Evolutionary conservation across 2,329 filamentous ascomycete genomes (phyloP).

Genomic region (Colletotrichum godetiae): DNA sequence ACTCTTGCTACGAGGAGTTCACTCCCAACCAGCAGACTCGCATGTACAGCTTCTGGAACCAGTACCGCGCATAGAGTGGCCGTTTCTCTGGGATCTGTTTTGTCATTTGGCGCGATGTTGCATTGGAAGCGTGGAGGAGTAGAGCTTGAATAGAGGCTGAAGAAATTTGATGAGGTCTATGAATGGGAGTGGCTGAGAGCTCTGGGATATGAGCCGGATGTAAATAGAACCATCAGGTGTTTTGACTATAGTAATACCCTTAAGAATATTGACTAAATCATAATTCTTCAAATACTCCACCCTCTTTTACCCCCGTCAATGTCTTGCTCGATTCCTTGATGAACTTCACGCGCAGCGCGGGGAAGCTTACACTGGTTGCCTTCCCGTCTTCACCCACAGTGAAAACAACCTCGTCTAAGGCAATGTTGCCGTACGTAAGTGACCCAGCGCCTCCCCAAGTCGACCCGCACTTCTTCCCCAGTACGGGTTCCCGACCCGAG

Average conservation of each 20-base stretch:
- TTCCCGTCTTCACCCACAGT: slow-evolving; percentile 3
- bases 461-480: neutral
- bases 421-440: slow-evolving; percentile 36
- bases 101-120: neutral
- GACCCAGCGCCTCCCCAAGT: slow-evolving; percentile 21
- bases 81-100: neutral
- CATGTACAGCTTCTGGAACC: slow-evolving; percentile 51
- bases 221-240: neutral
- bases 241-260: neutral
- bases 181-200: neutral
- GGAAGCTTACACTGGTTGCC: slow-evolving; percentile 19
- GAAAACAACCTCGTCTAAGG: slow-evolving; percentile 37
- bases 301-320: no score
- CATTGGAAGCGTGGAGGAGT: neutral
- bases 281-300: neutral
- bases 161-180: neutral
- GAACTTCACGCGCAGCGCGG: slow-evolving; percentile 9
- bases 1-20: slow-evolving; percentile 59
- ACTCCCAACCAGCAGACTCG: slow-evolving; percentile 53
- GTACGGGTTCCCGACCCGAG: neutral
- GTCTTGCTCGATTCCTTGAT: neutral
- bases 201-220: neutral
- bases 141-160: neutral
- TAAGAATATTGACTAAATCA: neutral
- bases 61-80: slow-evolving; percentile 45